These are phyloP conservation scores for Parathielavia appendiculata DNA, from an alignment of 495 filamentous ascomycete species.

Conservation along the genomic window DNA sequence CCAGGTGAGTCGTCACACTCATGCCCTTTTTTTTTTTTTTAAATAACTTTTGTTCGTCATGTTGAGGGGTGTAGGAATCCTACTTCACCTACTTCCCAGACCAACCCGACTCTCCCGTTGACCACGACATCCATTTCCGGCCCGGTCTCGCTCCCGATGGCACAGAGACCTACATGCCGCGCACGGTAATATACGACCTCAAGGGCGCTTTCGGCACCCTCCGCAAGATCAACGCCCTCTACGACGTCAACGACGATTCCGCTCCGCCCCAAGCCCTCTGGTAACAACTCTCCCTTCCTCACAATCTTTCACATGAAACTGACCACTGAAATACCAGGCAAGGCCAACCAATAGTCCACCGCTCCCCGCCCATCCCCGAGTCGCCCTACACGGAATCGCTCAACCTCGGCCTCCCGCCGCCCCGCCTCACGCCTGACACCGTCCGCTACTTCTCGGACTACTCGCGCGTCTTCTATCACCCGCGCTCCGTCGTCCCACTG, in stretches of 20 bases:
- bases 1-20: conserved; percentile 43
- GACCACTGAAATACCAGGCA: conserved; percentile 47
- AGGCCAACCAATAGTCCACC: conserved; percentile 62
- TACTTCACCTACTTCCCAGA: conserved; percentile 86
- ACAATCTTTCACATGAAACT: background rate
- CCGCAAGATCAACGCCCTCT: conserved; percentile 81
- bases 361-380: conserved; percentile 57
- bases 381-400: conserved; percentile 74
- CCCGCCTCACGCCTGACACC: conserved; percentile 57
- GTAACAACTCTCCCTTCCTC: conserved; percentile 36
- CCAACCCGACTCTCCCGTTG: conserved; percentile 57
- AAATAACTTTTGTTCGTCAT: conserved; percentile 8
- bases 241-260: conserved; percentile 57
- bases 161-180: conserved; percentile 83
- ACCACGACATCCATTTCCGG: conserved; percentile 91
- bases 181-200: conserved; percentile 90
- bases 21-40: conserved; percentile 1
- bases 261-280: conserved; percentile 51
- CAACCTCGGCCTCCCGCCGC: conserved; percentile 59
- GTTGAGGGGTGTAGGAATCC: conserved; percentile 61
- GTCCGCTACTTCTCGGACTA: conserved; percentile 97
- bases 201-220: conserved; percentile 89
- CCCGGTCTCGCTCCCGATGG: conserved; percentile 78
- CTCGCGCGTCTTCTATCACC: conserved; percentile 86
- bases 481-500: conserved; percentile 80